Evolutionary conservation across 192 early-diverging fungal genomes (phyloP).

Genomic region (Umbelopsis sp.): DNA sequence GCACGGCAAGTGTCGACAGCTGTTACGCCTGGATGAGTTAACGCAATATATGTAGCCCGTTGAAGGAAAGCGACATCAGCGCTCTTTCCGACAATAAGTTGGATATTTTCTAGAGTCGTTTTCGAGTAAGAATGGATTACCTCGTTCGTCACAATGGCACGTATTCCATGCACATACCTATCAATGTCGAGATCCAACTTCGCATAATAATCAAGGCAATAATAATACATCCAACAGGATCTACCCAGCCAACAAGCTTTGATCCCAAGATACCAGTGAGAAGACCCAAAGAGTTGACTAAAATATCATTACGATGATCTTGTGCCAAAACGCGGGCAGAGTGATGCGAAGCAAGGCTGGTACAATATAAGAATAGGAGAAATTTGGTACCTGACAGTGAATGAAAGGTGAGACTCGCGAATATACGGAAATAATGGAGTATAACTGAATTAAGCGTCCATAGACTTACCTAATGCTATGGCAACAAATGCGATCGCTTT

Average conservation of each 20-base stretch:
- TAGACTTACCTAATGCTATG: constrained; percentile 51
- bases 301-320: constrained; percentile 78
- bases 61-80: constrained; percentile 82
- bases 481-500: constrained; percentile 58
- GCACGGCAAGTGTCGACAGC: constrained; percentile 82
- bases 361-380: constrained; percentile 71
- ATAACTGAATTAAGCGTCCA: background rate
- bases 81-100: constrained; percentile 79
- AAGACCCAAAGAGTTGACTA: constrained; percentile 73
- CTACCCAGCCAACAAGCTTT: constrained; percentile 66
- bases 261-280: constrained; percentile 63
- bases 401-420: background rate
- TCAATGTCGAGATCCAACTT: constrained; percentile 67
- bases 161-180: constrained; percentile 32
- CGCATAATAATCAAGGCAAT: constrained; percentile 69
- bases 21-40: constrained; percentile 68
- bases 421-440: background rate
- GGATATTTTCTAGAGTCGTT: constrained; percentile 59
- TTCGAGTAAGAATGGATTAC: background rate
- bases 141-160: background rate
- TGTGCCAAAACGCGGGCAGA: constrained; percentile 64
- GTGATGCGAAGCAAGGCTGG: constrained; percentile 54
- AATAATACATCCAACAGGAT: constrained; percentile 69
- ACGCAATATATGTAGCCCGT: constrained; percentile 82
- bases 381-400: constrained; percentile 53